Evolutionary conservation across 2,329 filamentous ascomycete genomes (phyloP).

Genomic region (Diplodia seriata): DNA sequence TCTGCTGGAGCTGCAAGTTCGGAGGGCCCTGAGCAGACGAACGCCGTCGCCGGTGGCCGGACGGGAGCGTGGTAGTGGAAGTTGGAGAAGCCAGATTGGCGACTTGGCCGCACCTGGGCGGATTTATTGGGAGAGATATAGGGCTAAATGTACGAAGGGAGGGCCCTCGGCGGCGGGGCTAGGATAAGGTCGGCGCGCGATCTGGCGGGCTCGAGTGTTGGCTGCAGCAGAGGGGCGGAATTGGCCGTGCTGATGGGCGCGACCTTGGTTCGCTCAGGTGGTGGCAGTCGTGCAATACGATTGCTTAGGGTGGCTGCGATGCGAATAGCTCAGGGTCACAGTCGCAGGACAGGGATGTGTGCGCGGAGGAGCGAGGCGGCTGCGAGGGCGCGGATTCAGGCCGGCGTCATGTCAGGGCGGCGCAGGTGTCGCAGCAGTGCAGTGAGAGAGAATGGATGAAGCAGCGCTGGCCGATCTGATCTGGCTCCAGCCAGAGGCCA

Average conservation of each 20-base stretch:
- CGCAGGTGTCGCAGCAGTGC: slow-evolving; percentile 28
- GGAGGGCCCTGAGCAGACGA: slow-evolving; percentile 47
- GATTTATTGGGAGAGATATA: slow-evolving; percentile 8
- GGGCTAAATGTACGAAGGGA: slow-evolving; percentile 17
- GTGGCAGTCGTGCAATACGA: slow-evolving; percentile 23
- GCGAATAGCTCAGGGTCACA: slow-evolving; percentile 21
- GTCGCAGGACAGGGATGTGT: slow-evolving; percentile 27
- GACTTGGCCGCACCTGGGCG: slow-evolving; percentile 36
- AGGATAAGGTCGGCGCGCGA: slow-evolving; percentile 19
- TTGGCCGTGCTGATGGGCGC: slow-evolving; percentile 1
- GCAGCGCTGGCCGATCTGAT: no score
- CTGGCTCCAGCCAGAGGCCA: background rate
- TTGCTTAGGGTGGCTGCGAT: slow-evolving; percentile 5
- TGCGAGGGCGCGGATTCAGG: slow-evolving; percentile 28
- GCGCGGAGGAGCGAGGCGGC: slow-evolving; percentile 17
- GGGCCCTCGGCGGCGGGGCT: slow-evolving; percentile 20
- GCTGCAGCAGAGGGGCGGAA: slow-evolving; percentile 11
- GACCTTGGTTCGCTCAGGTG: background rate
- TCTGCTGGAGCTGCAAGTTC: slow-evolving; percentile 40
- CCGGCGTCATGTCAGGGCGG: slow-evolving; percentile 23
- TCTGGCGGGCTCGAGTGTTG: slow-evolving; percentile 12
- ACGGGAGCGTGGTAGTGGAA: slow-evolving; percentile 44
- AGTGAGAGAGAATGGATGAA: background rate
- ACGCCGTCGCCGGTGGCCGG: slow-evolving; percentile 50
- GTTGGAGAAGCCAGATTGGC: slow-evolving; percentile 48